Conservation (phyloP, 306 rosid genomes). For the Alnus rubra region DNA sequence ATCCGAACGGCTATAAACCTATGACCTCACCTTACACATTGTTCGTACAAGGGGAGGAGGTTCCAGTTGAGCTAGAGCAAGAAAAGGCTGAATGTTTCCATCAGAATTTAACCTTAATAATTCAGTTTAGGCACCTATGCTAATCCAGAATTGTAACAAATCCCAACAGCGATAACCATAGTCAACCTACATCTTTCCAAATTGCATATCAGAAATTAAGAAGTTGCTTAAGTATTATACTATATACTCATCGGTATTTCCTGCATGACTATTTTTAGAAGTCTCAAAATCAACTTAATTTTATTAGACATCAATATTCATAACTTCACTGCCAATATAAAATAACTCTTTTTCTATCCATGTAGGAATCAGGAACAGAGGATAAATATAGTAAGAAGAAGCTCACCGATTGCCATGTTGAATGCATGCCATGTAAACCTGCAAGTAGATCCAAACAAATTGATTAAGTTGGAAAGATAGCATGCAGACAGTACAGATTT, state of each 20-base stretch:
- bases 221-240: not conserved
- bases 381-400: slow-evolving; percentile 8
- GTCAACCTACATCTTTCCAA: not conserved
- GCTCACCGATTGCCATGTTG: slow-evolving; percentile 73
- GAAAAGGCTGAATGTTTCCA: not conserved
- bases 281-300: not conserved
- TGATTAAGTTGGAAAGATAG: slow-evolving; percentile 13
- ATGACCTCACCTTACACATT: not conserved
- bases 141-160: not conserved
- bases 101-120: not conserved
- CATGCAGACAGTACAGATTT: not conserved
- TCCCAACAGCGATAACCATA: not conserved
- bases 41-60: not conserved
- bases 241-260: not conserved
- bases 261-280: not conserved
- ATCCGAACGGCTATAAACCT: not conserved
- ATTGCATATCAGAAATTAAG: not conserved
- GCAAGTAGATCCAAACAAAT: slow-evolving; percentile 28
- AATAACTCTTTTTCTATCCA: slow-evolving; percentile 13
- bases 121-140: not conserved
- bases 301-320: not conserved
- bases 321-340: not conserved
- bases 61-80: not conserved
- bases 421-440: slow-evolving; percentile 96
- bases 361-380: slow-evolving; percentile 9